A percentile compares a stretch with the other conserved stretches of the same genome.
These are phyloP conservation scores for Priceomyces castillae DNA, from an alignment of 805 yeast species.

Conservation along the genomic window DNA sequence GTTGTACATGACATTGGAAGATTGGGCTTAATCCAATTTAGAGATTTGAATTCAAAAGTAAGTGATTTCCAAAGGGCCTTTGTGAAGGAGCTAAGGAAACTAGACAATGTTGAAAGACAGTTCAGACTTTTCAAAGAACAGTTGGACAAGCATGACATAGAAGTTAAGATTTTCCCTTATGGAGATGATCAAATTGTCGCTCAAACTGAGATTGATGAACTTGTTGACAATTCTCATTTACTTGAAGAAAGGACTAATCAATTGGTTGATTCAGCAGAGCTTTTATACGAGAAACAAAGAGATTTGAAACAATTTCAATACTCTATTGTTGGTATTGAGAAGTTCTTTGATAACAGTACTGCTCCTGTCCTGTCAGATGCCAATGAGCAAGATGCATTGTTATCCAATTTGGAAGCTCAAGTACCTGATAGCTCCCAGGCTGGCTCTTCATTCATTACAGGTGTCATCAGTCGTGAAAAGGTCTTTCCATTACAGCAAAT, in stretches of 20 bases:
- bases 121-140: constrained; percentile 43
- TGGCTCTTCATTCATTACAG: constrained; percentile 56
- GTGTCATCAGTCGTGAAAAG: constrained; percentile 74
- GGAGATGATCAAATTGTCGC: constrained; percentile 26
- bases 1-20: constrained; percentile 85
- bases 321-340: constrained; percentile 35
- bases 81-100: constrained; percentile 78
- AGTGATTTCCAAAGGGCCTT: constrained; percentile 86
- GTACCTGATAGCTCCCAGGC: constrained; percentile 20
- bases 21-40: constrained; percentile 79
- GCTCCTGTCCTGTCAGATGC: constrained; percentile 12
- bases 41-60: constrained; percentile 76
- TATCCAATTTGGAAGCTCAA: constrained; percentile 40
- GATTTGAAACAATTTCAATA: constrained; percentile 69
- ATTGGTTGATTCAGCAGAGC: constrained; percentile 65
- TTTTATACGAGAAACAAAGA: constrained; percentile 59
- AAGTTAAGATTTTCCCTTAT: constrained; percentile 26
- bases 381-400: constrained; percentile 36
- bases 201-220: constrained; percentile 69
- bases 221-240: constrained; percentile 57
- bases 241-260: constrained; percentile 75
- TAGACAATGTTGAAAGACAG: constrained; percentile 89
- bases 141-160: constrained; percentile 49
- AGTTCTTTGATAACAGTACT: constrained; percentile 35
- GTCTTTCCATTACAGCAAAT: constrained; percentile 73